Evolutionary conservation across 306 rosid genomes (phyloP).

Genomic region (Cicer bijugum): DNA sequence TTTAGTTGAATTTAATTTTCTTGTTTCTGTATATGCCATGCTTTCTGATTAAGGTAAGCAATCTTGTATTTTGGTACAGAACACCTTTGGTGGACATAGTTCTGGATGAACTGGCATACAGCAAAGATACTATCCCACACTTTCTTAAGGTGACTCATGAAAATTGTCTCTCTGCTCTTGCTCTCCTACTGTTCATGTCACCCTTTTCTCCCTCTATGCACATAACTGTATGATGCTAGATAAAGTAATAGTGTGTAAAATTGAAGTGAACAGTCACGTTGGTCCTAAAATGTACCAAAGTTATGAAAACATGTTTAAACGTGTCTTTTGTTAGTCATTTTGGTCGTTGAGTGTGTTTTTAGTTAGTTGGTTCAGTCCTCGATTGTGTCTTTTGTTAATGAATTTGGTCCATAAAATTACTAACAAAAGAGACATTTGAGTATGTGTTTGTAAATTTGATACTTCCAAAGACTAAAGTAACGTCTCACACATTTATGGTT

Average conservation of each 20-base stretch:
- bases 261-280: too few species aligned
- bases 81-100: constrained; percentile 74
- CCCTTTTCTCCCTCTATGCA: constrained; percentile 20
- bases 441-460: too few species aligned
- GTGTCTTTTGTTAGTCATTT: too few species aligned
- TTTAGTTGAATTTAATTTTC: constrained; percentile 1
- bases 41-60: constrained; percentile 23
- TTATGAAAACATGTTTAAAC: too few species aligned
- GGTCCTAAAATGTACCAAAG: too few species aligned
- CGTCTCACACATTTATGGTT: too few species aligned
- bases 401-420: too few species aligned
- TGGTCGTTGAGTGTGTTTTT: too few species aligned
- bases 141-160: constrained; percentile 74
- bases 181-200: constrained; percentile 7
- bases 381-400: too few species aligned
- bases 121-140: constrained; percentile 52
- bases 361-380: too few species aligned
- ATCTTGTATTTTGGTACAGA: constrained; percentile 60
- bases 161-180: constrained; percentile 21
- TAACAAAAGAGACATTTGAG: too few species aligned
- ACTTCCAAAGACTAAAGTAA: too few species aligned
- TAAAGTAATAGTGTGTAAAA: not conserved
- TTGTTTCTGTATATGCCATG: not conserved
- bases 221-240: constrained; percentile 18
- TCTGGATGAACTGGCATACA: constrained; percentile 81